phyloP scores from a whole-genome alignment of 179 eudicot genomes.

The Actinidia chinensis region DNA sequence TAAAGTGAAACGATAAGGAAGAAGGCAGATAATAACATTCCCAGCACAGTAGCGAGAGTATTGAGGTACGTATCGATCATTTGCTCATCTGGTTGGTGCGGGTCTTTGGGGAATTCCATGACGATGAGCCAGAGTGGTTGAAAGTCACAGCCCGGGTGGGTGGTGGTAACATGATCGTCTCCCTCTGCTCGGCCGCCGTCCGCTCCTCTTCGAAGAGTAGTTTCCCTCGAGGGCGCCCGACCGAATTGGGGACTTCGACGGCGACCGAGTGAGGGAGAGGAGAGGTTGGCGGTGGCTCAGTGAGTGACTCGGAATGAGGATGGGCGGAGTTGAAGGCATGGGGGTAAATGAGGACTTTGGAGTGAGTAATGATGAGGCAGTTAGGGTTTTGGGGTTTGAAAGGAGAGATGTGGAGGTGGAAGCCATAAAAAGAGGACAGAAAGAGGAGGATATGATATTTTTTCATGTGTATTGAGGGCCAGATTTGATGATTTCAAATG shows the following conservation, averaged over 20 bases:
- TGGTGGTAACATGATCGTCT: conserved; percentile 79
- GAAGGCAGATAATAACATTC: conserved; percentile 45
- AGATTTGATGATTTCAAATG: too few relatives aligned
- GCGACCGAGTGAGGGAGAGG: conserved; percentile 1
- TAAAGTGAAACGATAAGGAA: too few relatives aligned
- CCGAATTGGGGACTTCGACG: conserved; percentile 14
- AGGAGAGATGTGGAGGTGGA: too few relatives aligned
- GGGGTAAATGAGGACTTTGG: conserved; percentile 5
- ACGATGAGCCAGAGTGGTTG: conserved; percentile 90
- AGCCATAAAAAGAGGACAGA: conserved; percentile 11
- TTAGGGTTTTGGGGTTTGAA: conserved; percentile 13
- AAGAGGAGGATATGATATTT: not conserved
- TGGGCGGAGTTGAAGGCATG: not conserved
- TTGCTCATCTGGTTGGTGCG: conserved; percentile 83
- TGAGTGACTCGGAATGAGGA: conserved; percentile 19
- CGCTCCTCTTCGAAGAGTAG: conserved; percentile 37
- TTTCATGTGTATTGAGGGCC: not conserved
- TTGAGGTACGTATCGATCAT: conserved; percentile 87
- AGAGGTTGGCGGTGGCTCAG: conserved; percentile 4
- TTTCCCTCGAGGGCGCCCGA: conserved; percentile 50
- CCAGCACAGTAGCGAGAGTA: conserved; percentile 80
- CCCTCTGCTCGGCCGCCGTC: conserved; percentile 51
- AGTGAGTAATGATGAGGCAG: not conserved
- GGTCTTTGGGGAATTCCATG: conserved; percentile 94
- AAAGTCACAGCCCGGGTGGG: conserved; percentile 95